Percentiles rank a stretch among this genome's conserved stretches.
These are phyloP conservation scores for Penicillium longicatenatum DNA, from an alignment of 495 filamentous ascomycete species.

Conservation along the genomic window DNA sequence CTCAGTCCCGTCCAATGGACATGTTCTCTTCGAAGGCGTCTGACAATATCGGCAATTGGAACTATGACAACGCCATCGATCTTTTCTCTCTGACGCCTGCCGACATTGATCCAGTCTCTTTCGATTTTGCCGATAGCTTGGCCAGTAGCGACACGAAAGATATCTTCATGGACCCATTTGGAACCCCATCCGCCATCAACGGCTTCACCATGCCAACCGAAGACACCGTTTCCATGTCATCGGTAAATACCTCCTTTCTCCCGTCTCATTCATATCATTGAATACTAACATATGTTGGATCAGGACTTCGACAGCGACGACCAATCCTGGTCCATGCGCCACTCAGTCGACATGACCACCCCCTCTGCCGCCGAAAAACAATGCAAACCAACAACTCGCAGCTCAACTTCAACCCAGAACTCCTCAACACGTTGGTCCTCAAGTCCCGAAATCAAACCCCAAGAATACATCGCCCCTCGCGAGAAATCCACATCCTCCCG, in stretches of 20 bases:
- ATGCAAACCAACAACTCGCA: constrained; percentile 21
- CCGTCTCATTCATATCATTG: constrained; percentile 2
- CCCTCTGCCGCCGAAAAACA: constrained; percentile 11
- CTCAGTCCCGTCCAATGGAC: constrained; percentile 27
- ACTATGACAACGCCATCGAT: constrained; percentile 45
- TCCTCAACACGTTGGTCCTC: constrained; percentile 35
- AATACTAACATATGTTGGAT: constrained; percentile 2
- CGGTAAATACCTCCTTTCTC: constrained; percentile 26
- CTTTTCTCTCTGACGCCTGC: constrained; percentile 41
- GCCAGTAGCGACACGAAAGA: constrained; percentile 38
- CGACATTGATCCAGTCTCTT: constrained; percentile 37
- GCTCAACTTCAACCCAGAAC: constrained; percentile 12
- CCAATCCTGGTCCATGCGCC: constrained; percentile 38
- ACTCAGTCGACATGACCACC: constrained; percentile 23
- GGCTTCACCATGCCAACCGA: constrained; percentile 43
- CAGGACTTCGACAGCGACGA: constrained; percentile 49
- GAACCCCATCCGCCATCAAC: constrained; percentile 34
- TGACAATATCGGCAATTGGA: constrained; percentile 45
- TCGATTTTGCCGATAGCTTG: constrained; percentile 40
- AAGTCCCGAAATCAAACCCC: constrained; percentile 35
- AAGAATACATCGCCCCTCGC: constrained; percentile 27
- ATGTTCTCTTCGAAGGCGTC: constrained; percentile 21
- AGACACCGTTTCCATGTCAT: constrained; percentile 37
- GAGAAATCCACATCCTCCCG: constrained; percentile 25
- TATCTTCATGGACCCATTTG: constrained; percentile 39